Evolutionary conservation across 345 rosid genomes (phyloP), one percentile per base, ranked within the genome.

Genomic region (Erodium maritimum): DNA sequence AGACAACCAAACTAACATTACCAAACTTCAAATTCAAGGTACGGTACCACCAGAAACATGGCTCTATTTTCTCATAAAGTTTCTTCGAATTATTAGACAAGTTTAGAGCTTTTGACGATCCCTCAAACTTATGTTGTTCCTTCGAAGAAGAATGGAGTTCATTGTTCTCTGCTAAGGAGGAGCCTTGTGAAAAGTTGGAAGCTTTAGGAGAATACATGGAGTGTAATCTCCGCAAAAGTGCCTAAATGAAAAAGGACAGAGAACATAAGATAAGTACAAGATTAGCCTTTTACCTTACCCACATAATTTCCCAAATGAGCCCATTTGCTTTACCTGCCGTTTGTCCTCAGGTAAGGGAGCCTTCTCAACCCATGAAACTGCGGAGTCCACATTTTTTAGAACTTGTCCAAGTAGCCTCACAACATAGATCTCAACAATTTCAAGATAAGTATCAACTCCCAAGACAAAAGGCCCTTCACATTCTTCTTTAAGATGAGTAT

Each of bases 321-420:
- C 37, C 37, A 29, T 29, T 29, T 12, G 17, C 4, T 46, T 60
- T 76, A 91, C 98, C 89, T 81, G 89, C 65, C 78, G 78, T 62
- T 65, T 79, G 67, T 82, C 91, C 67, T 84, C 93, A 9, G 95
- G 93, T 66, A 91, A 58, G 24, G 77, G 68, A 75, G 95, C 86
- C 62, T 81, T 73, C 79, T 88, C 93, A 51, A 81, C 79, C 98
- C 98, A 88, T 55, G 88, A 68, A 65, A 88, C 68, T 63, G 96
- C 95, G 71, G 42, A 57, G 52, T 76, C 77, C 59, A 81, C 29
- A 64, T 88, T 82, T 20, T 71, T 72, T 60, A 79, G 70, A 60
- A 61, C 62, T 51, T 66, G 79, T 21, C 81, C 90, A 45, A 91
- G 85, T 60, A 86, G 67, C 60, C 81, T 81, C 58, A 80, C 67